Evolutionary conservation across 257 asterid genomes (phyloP).

Genomic region (Euphrasia confusa): DNA sequence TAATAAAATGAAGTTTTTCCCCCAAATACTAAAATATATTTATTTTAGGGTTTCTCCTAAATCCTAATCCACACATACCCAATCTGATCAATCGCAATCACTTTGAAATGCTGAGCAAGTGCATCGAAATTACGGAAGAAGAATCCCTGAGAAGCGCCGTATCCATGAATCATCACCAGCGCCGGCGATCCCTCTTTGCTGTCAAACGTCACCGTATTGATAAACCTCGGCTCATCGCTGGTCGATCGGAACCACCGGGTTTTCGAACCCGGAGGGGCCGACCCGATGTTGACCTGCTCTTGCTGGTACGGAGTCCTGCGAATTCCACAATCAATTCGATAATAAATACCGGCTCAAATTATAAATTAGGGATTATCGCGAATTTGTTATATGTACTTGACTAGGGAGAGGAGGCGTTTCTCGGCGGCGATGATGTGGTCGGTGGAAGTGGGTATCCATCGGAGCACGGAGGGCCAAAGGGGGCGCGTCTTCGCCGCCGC

Average conservation of each 20-base stretch:
- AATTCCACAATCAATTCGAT: neutral
- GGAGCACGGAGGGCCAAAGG: conserved; percentile 57
- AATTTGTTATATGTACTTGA: conserved; percentile 13
- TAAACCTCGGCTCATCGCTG: neutral
- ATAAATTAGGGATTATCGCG: neutral
- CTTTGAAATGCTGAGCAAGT: conserved; percentile 3
- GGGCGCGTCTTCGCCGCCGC: conserved; percentile 27
- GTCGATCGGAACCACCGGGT: neutral
- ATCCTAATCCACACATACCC: neutral
- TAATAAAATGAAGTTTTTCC: neutral
- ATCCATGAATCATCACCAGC: conserved; percentile 1
- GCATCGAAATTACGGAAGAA: neutral
- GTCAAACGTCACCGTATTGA: conserved; percentile 25
- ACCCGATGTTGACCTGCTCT: conserved; percentile 2
- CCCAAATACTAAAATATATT: neutral
- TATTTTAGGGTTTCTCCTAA: neutral
- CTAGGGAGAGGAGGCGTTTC: conserved; percentile 62
- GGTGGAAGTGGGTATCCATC: conserved; percentile 80
- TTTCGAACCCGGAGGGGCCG: neutral
- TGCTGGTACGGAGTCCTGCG: conserved; percentile 58
- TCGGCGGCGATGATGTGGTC: conserved; percentile 72
- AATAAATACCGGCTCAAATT: neutral
- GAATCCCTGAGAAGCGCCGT: conserved; percentile 1
- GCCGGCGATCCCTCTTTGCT: neutral
- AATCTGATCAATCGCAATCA: neutral